Evolutionary conservation across 108 stramenopile genomes (phyloP).

Genomic region (Skeletonema menzelii): DNA sequence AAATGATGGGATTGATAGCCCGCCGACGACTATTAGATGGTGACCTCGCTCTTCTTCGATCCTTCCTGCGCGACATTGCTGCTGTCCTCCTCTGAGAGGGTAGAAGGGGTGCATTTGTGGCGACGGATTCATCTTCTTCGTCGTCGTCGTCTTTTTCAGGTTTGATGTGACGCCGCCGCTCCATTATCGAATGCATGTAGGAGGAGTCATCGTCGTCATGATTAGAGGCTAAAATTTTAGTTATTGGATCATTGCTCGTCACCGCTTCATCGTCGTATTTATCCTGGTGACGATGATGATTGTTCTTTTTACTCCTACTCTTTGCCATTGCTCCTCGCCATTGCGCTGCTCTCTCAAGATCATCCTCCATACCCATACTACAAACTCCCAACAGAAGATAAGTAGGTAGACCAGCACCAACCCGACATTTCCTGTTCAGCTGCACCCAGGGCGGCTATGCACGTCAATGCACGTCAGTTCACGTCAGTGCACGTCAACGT

Average conservation of each 20-base stretch:
- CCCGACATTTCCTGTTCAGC: too few species aligned
- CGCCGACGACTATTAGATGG: neutral
- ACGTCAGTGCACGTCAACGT: too few species aligned
- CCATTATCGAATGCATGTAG: neutral
- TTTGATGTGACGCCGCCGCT: neutral
- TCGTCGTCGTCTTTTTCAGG: neutral
- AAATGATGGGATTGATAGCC: neutral
- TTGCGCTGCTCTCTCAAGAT: too few species aligned
- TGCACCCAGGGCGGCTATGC: too few species aligned
- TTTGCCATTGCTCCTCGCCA: too few species aligned
- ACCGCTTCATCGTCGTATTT: neutral
- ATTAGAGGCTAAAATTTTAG: neutral
- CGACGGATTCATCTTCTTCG: neutral
- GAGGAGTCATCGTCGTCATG: neutral
- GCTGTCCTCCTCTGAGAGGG: neutral
- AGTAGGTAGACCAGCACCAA: too few species aligned
- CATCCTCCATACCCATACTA: too few species aligned
- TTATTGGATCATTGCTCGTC: neutral
- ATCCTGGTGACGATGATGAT: too few species aligned
- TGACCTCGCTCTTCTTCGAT: neutral
- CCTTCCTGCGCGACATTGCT: neutral
- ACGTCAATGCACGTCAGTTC: too few species aligned
- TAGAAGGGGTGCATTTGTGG: neutral
- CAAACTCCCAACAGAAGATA: too few species aligned
- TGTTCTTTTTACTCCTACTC: too few species aligned